phyloP scores from a whole-genome alignment of 2,329 filamentous ascomycete species.

The Tolypocladium tundrense region DNA sequence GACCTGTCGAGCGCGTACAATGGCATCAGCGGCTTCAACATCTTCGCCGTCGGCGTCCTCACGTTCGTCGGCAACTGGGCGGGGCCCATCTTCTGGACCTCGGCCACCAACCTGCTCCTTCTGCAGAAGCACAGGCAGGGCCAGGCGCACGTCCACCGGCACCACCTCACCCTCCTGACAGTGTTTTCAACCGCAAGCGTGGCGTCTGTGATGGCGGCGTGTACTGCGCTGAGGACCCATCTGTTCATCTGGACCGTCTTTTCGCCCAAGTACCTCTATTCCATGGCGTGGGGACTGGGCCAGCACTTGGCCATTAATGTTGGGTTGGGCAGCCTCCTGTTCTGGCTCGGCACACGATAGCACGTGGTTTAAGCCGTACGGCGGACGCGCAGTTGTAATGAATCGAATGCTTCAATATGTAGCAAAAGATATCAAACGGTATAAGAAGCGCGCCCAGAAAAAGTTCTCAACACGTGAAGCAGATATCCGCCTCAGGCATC shows the following conservation, averaged over 20 bases:
- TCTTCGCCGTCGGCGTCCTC: constrained; percentile 68
- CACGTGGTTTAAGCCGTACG: no score
- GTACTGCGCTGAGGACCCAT: constrained; percentile 73
- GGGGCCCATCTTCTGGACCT: constrained; percentile 79
- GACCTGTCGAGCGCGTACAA: constrained; percentile 95
- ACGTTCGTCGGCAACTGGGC: constrained; percentile 90
- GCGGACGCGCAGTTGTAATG: not conserved
- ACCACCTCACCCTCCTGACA: constrained; percentile 56
- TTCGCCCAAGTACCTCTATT: constrained; percentile 91
- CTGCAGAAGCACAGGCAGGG: constrained; percentile 25
- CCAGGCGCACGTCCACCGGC: constrained; percentile 22
- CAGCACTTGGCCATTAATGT: constrained; percentile 72
- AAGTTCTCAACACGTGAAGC: not conserved
- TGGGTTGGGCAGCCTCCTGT: constrained; percentile 47
- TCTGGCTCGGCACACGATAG: constrained; percentile 33
- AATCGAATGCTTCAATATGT: not conserved
- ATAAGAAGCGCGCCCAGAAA: not conserved
- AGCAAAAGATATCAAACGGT: not conserved
- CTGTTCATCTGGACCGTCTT: constrained; percentile 99
- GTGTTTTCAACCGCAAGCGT: constrained; percentile 57
- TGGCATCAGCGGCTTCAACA: constrained; percentile 71
- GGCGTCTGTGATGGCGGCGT: constrained; percentile 76
- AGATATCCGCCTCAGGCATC: not conserved
- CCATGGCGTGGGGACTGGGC: constrained; percentile 74
- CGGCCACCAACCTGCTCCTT: constrained; percentile 51